Conservation (phyloP, 345 rosid species). For the Tarenaya hassleriana region DNA sequence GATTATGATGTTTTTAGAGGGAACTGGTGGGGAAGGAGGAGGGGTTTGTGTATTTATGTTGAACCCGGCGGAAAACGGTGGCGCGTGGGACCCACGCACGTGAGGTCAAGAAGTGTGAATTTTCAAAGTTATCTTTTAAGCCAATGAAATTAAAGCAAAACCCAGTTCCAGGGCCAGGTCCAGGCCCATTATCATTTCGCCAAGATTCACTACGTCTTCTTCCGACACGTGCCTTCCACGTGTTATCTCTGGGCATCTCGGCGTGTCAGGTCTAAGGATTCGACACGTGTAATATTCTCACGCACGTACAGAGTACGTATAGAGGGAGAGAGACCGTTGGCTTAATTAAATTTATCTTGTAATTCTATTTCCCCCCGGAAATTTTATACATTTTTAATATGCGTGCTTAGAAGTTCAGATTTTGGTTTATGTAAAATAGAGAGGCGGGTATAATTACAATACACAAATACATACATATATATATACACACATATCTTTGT, state of each 20-base stretch:
- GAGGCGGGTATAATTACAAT: too few species aligned
- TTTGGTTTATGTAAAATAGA: too few species aligned
- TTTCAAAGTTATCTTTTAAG: slow-evolving; percentile 13
- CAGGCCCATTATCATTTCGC: slow-evolving; percentile 28
- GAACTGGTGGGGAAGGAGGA: slow-evolving; percentile 21
- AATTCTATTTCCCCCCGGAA: too few species aligned
- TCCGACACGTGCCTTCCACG: slow-evolving; percentile 28
- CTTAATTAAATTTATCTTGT: too few species aligned
- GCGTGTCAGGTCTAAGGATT: slow-evolving; percentile 3
- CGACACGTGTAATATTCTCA: slow-evolving; percentile 24
- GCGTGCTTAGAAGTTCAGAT: too few species aligned
- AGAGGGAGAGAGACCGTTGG: too few species aligned
- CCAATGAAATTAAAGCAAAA: slow-evolving; percentile 19
- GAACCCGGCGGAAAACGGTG: slow-evolving; percentile 12
- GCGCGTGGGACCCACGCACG: slow-evolving; percentile 8
- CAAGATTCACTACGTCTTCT: slow-evolving; percentile 7
- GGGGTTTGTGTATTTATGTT: slow-evolving; percentile 16
- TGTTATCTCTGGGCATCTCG: neutral
- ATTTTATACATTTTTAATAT: too few species aligned
- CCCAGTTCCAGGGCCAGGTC: slow-evolving; percentile 23
- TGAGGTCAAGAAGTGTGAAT: slow-evolving; percentile 21
- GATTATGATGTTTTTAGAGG: neutral
- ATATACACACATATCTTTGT: too few species aligned
- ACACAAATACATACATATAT: too few species aligned
- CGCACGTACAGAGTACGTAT: too few species aligned